Evolutionary conservation across 306 rosid genomes (phyloP).

Genomic region (Citrullus mucosospermus): DNA sequence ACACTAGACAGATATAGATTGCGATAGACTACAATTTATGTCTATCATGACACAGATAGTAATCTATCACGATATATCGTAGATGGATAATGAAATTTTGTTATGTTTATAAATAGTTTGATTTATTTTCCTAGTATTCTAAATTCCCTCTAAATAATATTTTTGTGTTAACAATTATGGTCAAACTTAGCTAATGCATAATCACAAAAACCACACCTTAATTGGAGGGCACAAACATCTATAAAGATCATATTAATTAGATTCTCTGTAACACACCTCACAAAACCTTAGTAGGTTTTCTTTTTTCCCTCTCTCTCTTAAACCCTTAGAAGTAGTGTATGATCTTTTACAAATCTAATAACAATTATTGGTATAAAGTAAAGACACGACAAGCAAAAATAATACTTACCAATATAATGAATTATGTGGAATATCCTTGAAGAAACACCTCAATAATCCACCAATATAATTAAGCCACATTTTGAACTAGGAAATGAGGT

Average conservation of each 20-base stretch:
- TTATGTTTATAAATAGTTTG: no score
- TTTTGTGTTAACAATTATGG: background rate
- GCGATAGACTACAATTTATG: no score
- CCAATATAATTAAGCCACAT: background rate
- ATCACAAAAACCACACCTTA: background rate
- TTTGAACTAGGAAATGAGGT: background rate
- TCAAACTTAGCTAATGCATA: background rate
- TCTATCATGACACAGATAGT: no score
- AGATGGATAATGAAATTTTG: no score
- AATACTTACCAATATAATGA: background rate
- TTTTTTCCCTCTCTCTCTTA: no score
- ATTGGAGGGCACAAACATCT: background rate
- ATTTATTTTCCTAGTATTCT: no score
- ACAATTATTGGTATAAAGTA: background rate
- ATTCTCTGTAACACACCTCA: background rate
- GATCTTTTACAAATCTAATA: no score
- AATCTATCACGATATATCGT: no score
- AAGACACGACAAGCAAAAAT: background rate
- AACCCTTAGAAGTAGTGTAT: no score
- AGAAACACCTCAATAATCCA: background rate
- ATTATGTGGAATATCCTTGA: no score
- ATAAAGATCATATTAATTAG: background rate
- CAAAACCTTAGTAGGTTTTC: background rate
- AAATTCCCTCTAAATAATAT: background rate
- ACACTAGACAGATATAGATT: no score